Evolutionary conservation across 257 asterid species (phyloP), one percentile per base, ranked within the genome.

Genomic region (Solanum phureja): DNA sequence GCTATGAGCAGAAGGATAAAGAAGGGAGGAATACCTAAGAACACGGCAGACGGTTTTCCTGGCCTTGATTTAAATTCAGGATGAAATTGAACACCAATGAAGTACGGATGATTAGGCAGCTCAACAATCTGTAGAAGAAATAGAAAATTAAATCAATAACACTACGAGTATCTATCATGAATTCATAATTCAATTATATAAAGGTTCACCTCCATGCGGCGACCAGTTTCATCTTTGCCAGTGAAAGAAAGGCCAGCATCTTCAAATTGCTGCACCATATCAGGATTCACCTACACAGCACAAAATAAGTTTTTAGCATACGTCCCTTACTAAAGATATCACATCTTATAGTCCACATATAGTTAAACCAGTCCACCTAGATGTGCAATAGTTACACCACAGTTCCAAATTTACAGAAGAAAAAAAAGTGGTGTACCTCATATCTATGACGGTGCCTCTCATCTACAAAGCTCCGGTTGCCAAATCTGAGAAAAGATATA

Each of bases 1-100:
- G 64, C 40, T 14, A 27, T 44, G 85, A 40, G 33, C 68, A 29
- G 66, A 31, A 24, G 5, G 12, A n/a, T 44, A 79, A 79, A 44
- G 66, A 14, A 44, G 29, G 37, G 58, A 69, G 34, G 44, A 24
- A 23, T 91, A 94, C 98, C 98, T 90, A 92, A 88, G 89, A 94
- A 94, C 87, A 93, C 89, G 46, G 96, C 92, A 8, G 94, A 94
- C 42, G 98, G 96, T 74, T 92, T 94, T 87, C 96, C 96, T 18
- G 98, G 98, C 90, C 96, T 91, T 68, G 98, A 94, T 90, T 93
- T 94, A 69, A 93, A 94, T 89, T 94, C 98, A 0, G 98, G 98
- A 86, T 94, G 98, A 89, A 94, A 94, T 76, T 94, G 98, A 83
- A 93, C 96, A 0, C 95, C 98, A 3, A 94, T 87, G 87, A 94